Base-by-base conservation (phyloP, 2,329 filamentous ascomycete species). In the Botrytis cinerea region DNA sequence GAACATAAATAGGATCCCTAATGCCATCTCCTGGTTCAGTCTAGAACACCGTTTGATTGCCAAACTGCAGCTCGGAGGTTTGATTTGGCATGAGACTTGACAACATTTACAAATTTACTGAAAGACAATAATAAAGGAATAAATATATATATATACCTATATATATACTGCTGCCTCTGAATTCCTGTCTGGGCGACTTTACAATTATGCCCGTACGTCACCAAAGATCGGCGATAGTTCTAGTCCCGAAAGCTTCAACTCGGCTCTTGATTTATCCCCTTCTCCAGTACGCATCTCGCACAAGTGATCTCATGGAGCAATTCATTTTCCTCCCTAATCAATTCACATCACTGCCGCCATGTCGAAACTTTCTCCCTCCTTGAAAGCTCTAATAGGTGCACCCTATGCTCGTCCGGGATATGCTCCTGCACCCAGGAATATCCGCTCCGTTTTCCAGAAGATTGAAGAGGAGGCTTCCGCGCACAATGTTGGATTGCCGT, bases 341-440 rank as follows among this genome's bases (percentile, higher is more conserved):
- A 28, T 25, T n/a, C 25, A 35, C 46, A 67, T 18, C 62, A 45
- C n/a, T 32, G 20, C 22, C 67, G 57, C 32, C 38, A 94, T 93
- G 92, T 90, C 92, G 10, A 94, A 93, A 81, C 86, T 95, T 32
- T 92, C 92, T 1, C 85, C 88, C 1, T 83, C 88, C 68, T 86
- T 95, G 78, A 95, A 94, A 83, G 86, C 89, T 64, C 88, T 95
- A 76, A 91, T 95, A 83, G 92, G 92, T 78, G 88, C 91, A 74
- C 86, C 91, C 6, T 88, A 90, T 78, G 89, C 92, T 61, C 86
- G 87, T 2, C 90, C 92, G 0, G 88, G 89, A 68, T 90, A 89
- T 2, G 86, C 90, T 2, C 86, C 90, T 1, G 91, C 92, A 2
- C 88, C 92, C 43, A 82, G 85, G 20, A 85, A 87, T 74, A 91